Evolutionary conservation across 2,329 filamentous ascomycete species (phyloP).

Genomic region (Alternaria atra): DNA sequence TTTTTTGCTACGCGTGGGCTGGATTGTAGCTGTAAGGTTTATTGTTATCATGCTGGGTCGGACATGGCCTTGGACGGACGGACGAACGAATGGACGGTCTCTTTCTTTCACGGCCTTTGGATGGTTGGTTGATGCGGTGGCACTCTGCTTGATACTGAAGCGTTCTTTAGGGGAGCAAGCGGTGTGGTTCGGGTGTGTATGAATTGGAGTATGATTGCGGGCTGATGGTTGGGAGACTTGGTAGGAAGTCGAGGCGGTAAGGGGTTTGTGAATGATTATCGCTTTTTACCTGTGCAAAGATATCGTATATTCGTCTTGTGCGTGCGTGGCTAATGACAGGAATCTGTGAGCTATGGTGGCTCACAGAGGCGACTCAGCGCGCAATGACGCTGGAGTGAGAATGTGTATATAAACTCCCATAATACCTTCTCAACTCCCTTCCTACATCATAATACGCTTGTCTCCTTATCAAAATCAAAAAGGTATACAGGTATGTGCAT

Average conservation of each 20-base stretch:
- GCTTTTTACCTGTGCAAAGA: slow-evolving; percentile 2
- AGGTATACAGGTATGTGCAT: no score
- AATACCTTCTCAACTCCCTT: no score
- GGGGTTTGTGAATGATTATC: slow-evolving; percentile 1
- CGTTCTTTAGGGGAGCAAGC: no score
- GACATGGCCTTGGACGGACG: neutral
- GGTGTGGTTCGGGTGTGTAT: neutral
- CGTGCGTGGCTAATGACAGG: neutral
- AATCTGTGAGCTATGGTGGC: no score
- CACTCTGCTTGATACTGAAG: neutral
- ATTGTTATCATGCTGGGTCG: neutral
- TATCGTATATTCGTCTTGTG: neutral
- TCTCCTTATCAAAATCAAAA: no score
- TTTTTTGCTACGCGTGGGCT: neutral
- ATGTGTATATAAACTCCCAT: no score
- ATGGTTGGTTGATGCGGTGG: neutral
- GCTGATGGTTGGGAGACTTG: neutral
- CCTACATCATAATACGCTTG: no score
- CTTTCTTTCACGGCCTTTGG: neutral
- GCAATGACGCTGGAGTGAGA: no score
- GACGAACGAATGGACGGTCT: neutral
- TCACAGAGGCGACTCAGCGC: no score
- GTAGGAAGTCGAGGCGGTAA: neutral
- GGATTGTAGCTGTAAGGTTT: slow-evolving; percentile 1
- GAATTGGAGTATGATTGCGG: neutral